Conservation (phyloP, 129 eudicot species). For the Chrysanthemum lavandulifolium region DNA sequence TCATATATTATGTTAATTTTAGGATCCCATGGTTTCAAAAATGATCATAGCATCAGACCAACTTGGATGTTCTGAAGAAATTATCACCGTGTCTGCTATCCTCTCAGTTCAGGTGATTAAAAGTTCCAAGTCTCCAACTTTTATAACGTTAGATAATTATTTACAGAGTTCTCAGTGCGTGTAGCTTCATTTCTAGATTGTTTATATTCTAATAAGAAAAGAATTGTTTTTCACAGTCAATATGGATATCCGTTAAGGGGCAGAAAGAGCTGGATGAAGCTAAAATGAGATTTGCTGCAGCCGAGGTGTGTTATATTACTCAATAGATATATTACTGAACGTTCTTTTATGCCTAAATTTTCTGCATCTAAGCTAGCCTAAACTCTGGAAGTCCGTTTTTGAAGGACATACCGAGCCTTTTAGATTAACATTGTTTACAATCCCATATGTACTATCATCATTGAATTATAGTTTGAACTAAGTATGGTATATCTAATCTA, state of each 20-base stretch:
- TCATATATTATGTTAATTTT: conserved; percentile 17
- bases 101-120: conserved; percentile 76
- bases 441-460: too few relatives aligned
- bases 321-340: too few relatives aligned
- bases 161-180: not conserved
- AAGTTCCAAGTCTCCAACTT: not conserved
- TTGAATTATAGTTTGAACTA: too few relatives aligned
- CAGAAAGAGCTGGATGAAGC: conserved; percentile 93
- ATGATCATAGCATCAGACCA: conserved; percentile 82
- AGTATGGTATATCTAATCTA: too few relatives aligned
- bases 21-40: conserved; percentile 96
- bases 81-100: conserved; percentile 75
- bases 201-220: conserved; percentile 7
- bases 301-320: conserved; percentile 55
- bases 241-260: conserved; percentile 85
- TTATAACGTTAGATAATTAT: not conserved
- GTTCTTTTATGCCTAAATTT: too few relatives aligned
- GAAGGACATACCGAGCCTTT: too few relatives aligned
- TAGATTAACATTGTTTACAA: too few relatives aligned
- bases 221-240: conserved; percentile 54
- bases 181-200: conserved; percentile 8
- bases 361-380: too few relatives aligned
- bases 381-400: too few relatives aligned
- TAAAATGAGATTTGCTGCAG: conserved; percentile 90
- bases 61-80: conserved; percentile 90